A percentile compares a stretch with the other conserved stretches of the same genome.
These are phyloP conservation scores for Elsinoe perseae DNA, from an alignment of 2,329 filamentous ascomycete genomes.

Conservation along the genomic window DNA sequence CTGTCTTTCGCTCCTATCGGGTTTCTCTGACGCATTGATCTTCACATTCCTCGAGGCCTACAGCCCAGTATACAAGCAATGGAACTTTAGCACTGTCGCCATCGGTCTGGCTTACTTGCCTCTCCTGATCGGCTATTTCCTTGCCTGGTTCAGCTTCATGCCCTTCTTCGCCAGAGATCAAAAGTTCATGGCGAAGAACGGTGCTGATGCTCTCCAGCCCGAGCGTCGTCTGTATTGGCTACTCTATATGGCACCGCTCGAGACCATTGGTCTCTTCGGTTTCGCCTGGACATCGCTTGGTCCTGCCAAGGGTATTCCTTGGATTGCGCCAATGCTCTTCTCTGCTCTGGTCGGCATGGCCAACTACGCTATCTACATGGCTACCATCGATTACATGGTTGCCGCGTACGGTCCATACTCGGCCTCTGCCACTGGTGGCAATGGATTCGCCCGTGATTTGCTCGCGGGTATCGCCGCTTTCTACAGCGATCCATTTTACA, in stretches of 20 bases:
- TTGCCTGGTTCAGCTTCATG: conserved; percentile 54
- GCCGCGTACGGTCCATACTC: conserved; percentile 63
- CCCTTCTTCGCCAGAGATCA: conserved; percentile 50
- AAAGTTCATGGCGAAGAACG: conserved; percentile 37
- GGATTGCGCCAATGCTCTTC: conserved; percentile 60
- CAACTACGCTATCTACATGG: conserved; percentile 66
- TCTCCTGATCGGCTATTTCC: conserved; percentile 54
- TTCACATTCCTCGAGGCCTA: conserved; percentile 70
- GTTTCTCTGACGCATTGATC: conserved; percentile 64
- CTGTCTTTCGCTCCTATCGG: conserved; percentile 58
- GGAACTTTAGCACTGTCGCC: conserved; percentile 50
- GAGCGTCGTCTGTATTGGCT: conserved; percentile 59
- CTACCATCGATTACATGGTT: conserved; percentile 67
- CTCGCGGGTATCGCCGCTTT: conserved; percentile 61
- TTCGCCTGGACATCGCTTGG: conserved; percentile 62
- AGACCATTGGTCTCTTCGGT: conserved; percentile 54
- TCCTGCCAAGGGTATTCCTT: conserved; percentile 46
- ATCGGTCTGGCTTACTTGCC: conserved; percentile 56
- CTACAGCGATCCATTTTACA: conserved; percentile 52
- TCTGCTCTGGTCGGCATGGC: conserved; percentile 59
- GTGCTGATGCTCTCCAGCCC: conserved; percentile 46
- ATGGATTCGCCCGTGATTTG: conserved; percentile 63
- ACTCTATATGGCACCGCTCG: conserved; percentile 47
- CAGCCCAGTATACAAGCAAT: conserved; percentile 56
- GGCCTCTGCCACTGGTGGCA: conserved; percentile 64